Evolutionary conservation across 306 rosid genomes (phyloP), one percentile per base, ranked within the genome.

Genomic region (Pyrus betulifolia): DNA sequence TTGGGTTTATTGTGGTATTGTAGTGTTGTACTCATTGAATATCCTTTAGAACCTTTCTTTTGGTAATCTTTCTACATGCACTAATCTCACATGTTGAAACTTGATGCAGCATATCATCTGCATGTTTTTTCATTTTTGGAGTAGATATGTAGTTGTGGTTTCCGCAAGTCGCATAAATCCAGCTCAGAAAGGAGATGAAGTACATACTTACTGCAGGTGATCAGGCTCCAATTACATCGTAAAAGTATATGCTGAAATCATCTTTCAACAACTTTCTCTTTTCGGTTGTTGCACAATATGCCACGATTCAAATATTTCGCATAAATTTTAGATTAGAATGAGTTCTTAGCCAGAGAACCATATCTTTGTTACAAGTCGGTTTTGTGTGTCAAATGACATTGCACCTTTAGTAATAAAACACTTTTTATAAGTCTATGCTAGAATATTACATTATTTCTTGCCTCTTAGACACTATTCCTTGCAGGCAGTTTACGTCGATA

Each of bases 81-180:
- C 11, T 54, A 52, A 23, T 58, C 63, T 28, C 35, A 13, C 66
- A 23, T 61, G 21, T 61, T 61, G 8, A 74, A 62, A 76, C 61
- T 67, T 69, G 63, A 25, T 64, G 44, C 46, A 49, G 70, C 27
- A 64, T 42, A 62, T 72, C 69, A 27, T 23, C 4, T 28, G 27
- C 12, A 30, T 79, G 82, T 77, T 45, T 69, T 67, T 55, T 74
- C 38, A 61, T 61, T 61, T 61, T 27, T 61, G 11, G 14, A 61
- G 40, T 27, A 61, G 35, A 14, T 27, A 14, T 14, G 55, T 61
- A 59, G 30, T 2, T 6, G 38, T 61, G 5, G 55, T 49, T 49
- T 25, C 67, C 15, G 8, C 67, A 27, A 27, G 21, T 27, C 14
- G 38, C 67, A 23, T 14, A 61, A 61, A 3, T 61, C 14, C 69